Base-by-base conservation (phyloP, 2,329 filamentous ascomycete genomes). In the Neofusicoccum sp. region DNA sequence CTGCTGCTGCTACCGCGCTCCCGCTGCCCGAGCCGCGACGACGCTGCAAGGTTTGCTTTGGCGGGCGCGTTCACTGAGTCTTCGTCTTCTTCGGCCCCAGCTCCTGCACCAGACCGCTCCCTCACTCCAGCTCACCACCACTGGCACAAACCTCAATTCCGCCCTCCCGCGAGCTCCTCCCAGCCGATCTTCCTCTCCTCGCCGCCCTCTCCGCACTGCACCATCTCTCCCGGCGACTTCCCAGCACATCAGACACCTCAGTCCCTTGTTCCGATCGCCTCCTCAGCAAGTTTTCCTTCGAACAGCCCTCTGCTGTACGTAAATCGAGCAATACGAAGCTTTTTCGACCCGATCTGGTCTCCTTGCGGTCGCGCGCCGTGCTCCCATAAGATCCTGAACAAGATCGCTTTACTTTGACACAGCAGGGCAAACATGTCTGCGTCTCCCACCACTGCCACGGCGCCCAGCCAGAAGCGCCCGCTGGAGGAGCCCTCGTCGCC, bases 401-500 rank as follows among this genome's bases (percentile, higher is more conserved):
- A 63, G 33, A 62, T 40, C 31, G 20, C 49, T 63, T 63, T 53
- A 63, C 62, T 54, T 56, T 62, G 47, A 62, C 44, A 59, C 38
- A 62, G 45, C 45, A 62, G 59, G 43, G 54, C 49, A 44, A 53
- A 43, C 61, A 80, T 80, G 78, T 78, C 77, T 68, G 75, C 76
- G 40, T 78, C 76, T 63, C 77, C 79, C 33, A 78, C 77, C 59
- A 70, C 75, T 58, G 75, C 78, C 51, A 76, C 79, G 62, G 77
- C 78, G 64, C 85, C 86, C 54, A 89, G 87, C 62, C 86, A 90
- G 72, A 99, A 99, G 85, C 92, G 95, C 72, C 95, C 95, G 63
- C 86, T 99, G 66, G 95, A 99, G 82, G 95, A 98, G 73, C 90
- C 93, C 9, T 98, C 95, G 16, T 99, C 95, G 8, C 95, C 95